Percentiles rank a stretch among this genome's conserved stretches.
Conservation (phyloP, 2,329 filamentous ascomycete species). For the Epichloe elymi region DNA sequence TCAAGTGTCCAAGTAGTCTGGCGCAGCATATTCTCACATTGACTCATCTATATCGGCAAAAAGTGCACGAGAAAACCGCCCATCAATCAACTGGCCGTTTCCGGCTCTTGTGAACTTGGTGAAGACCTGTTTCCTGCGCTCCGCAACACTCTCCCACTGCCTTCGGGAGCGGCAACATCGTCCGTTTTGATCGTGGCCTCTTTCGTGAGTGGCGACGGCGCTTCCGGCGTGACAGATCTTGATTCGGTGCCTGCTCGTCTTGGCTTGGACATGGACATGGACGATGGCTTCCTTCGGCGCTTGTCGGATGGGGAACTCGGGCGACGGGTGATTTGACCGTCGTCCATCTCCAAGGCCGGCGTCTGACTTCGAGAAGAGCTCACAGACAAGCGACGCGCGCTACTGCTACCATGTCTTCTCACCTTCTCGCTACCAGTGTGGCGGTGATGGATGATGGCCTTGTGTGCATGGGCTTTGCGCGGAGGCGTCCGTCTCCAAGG, state of each 20-base stretch:
- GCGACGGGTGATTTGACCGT: constrained; percentile 27
- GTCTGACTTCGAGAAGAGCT: constrained; percentile 38
- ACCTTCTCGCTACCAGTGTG: constrained; percentile 32
- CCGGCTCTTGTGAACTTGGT: background rate
- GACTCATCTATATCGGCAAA: background rate
- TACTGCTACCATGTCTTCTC: constrained; percentile 37
- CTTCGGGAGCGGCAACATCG: constrained; percentile 11
- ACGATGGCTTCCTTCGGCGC: constrained; percentile 33
- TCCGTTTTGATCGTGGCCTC: constrained; percentile 25
- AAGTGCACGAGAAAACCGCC: background rate
- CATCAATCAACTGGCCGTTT: constrained; percentile 1
- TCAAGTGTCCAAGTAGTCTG: no score
- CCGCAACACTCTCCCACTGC: constrained; percentile 11
- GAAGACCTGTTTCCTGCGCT: constrained; percentile 8
- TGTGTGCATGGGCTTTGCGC: constrained; percentile 19
- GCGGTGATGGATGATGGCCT: constrained; percentile 19
- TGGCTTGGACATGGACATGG: constrained; percentile 27
- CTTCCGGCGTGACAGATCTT: constrained; percentile 41
- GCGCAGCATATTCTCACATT: background rate
- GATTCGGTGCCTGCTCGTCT: constrained; percentile 34
- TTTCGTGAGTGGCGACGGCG: constrained; percentile 37
- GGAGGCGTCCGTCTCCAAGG: constrained; percentile 43
- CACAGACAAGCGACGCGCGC: constrained; percentile 37
- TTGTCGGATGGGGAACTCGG: constrained; percentile 37
- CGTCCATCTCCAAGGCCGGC: constrained; percentile 33